Evolutionary conservation across 2,329 filamentous ascomycete species (phyloP), one percentile per base, ranked within the genome.

Genomic region (Metarhizium rileyi): DNA sequence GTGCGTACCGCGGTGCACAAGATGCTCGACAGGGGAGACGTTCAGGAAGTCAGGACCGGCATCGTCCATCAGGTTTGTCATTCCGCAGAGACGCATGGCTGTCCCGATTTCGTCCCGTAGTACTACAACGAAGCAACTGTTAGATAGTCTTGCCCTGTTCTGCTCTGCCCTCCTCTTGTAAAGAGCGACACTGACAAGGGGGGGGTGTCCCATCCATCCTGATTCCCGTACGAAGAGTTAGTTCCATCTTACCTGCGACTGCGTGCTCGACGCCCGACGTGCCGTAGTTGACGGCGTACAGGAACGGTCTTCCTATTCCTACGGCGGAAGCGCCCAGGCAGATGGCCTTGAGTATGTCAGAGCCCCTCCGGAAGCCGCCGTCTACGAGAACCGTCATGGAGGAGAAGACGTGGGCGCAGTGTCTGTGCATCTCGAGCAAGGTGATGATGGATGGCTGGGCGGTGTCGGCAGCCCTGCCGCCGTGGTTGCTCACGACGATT

Each of bases 401-500:
- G 25, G 75, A 71, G 47, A 86, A 80, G 0, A 86, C 70, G 49
- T 77, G 70, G 0, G 82, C 81, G 40, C 76, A 80, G 54, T 75
- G 76, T 55, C 73, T 73, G 50, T 80, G 80, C 53, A 86, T 69
- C 64, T 87, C 82, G 1, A 86, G 63, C 4, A 86, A 60, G 0
- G 80, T 73, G 30, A 84, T 61, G 27, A 86, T 70, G 0, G 77
- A 72, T 0, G 82, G 68, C 2, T 76, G 72, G 0, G 71, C 68
- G 56, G 60, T 77, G 51, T 78, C 75, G 1, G 74, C 58, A 47
- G 66, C 73, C 36, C 84, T 65, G 0, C 84, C 84, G 1, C 84
- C 85, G 61, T 89, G 85, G 56, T 89, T 89, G 14, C 75, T 79
- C 2, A 88, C 70, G 1, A 88, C 74, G 44, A 89, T 84, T 0